These are phyloP conservation scores for Conticribra guillardii DNA, from an alignment of 108 stramenopile genomes.

Conservation along the genomic window DNA sequence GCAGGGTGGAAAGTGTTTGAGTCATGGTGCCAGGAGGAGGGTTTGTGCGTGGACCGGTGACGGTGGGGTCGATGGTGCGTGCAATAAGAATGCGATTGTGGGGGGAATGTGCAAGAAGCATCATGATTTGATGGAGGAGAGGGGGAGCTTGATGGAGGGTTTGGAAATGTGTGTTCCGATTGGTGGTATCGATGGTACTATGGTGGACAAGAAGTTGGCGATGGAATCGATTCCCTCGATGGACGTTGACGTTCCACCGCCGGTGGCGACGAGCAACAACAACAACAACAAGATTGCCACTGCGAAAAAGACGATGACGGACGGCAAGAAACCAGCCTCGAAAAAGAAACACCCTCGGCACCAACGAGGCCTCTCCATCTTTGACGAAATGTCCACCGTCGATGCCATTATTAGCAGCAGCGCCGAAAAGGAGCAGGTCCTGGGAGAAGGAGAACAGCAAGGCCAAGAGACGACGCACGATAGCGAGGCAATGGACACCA, in stretches of 20 bases:
- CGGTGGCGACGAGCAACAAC: too few relatives aligned
- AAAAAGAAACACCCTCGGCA: conserved; percentile 32
- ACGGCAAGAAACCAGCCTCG: conserved; percentile 2
- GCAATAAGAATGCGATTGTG: conserved; percentile 52
- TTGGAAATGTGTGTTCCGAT: conserved; percentile 13
- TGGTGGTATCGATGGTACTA: conserved; percentile 1
- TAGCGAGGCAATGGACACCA: background rate
- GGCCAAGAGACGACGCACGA: background rate
- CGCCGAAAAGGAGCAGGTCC: conserved; percentile 20
- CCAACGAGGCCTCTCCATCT: conserved; percentile 49
- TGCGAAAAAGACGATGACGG: background rate
- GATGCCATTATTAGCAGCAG: conserved; percentile 52
- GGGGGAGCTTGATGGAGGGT: conserved; percentile 31
- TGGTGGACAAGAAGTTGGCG: conserved; percentile 5
- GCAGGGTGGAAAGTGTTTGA: conserved; percentile 45
- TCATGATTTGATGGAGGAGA: conserved; percentile 45
- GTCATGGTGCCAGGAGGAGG: conserved; percentile 42
- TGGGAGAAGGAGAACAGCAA: background rate
- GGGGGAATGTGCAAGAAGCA: conserved; percentile 60
- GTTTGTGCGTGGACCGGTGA: conserved; percentile 31
- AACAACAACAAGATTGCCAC: too few relatives aligned
- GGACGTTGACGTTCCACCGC: too few relatives aligned
- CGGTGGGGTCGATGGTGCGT: conserved; percentile 4
- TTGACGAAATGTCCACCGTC: conserved; percentile 46
- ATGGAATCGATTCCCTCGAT: background rate